A percentile compares a stretch with the other conserved stretches of the same genome.
Evolutionary conservation across 495 filamentous ascomycete species (phyloP).

Genomic region (Viridothelium virens): DNA sequence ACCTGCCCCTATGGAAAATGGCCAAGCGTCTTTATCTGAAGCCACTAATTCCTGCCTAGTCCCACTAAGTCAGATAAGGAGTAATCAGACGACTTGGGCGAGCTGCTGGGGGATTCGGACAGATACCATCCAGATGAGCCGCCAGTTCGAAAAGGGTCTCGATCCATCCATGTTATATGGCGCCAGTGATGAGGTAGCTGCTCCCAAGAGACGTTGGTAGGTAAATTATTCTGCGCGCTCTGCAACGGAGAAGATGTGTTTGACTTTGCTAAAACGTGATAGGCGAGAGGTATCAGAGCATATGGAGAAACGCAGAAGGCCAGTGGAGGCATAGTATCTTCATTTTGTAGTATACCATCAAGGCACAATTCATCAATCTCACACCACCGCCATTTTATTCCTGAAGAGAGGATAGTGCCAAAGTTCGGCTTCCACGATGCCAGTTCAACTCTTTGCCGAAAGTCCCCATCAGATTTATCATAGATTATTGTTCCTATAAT

Average conservation of each 20-base stretch:
- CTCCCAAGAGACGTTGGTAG: constrained; percentile 1
- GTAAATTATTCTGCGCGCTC: neutral
- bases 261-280: neutral
- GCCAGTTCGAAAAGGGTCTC: neutral
- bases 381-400: neutral
- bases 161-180: constrained; percentile 8
- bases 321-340: constrained; percentile 3
- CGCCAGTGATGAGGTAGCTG: neutral
- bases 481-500: neutral
- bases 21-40: no score
- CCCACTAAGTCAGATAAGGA: neutral
- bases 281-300: constrained; percentile 1
- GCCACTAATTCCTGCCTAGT: neutral
- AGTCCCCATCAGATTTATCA: neutral
- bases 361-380: neutral
- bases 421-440: neutral
- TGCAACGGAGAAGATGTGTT: neutral
- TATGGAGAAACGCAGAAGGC: neutral
- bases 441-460: neutral
- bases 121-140: constrained; percentile 6
- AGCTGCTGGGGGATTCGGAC: neutral
- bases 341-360: neutral
- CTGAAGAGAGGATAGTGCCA: neutral
- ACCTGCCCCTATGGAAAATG: no score
- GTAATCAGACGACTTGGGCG: neutral